Evolutionary conservation across 2,329 filamentous ascomycete genomes (phyloP).

Genomic region (Diaporthe sp.): DNA sequence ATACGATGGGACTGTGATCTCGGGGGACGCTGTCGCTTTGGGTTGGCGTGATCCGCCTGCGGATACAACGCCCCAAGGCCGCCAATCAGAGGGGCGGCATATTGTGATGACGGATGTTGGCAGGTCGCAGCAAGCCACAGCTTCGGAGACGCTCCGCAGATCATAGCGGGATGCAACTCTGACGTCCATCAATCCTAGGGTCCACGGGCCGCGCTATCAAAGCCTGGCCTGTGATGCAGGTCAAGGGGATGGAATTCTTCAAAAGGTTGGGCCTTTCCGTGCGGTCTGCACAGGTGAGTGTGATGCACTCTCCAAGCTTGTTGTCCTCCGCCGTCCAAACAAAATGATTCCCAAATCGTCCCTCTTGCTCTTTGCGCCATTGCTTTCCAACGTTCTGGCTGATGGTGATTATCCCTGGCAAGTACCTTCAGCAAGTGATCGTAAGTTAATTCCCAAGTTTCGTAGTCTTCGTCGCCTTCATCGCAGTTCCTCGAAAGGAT

Average conservation of each 20-base stretch:
- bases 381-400: background rate
- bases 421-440: slow-evolving; percentile 8
- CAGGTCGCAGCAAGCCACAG: slow-evolving; percentile 6
- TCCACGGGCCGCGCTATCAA: background rate
- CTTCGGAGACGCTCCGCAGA: slow-evolving; percentile 19
- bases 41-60: slow-evolving; percentile 2
- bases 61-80: background rate
- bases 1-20: slow-evolving; percentile 28
- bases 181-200: background rate
- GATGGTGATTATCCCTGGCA: slow-evolving; percentile 2
- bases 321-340: background rate
- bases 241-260: background rate
- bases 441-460: background rate
- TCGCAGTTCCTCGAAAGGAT: too few relatives aligned
- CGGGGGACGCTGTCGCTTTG: slow-evolving; percentile 5
- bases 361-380: background rate
- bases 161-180: slow-evolving; percentile 21
- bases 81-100: slow-evolving; percentile 1
- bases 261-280: background rate
- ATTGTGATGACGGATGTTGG: background rate
- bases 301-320: background rate
- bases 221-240: background rate
- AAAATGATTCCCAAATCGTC: background rate
- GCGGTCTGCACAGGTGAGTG: background rate
- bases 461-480: too few relatives aligned